Evolutionary conservation across 306 rosid species (phyloP), one percentile per base, ranked within the genome.

Genomic region (Lathyrus sativus): DNA sequence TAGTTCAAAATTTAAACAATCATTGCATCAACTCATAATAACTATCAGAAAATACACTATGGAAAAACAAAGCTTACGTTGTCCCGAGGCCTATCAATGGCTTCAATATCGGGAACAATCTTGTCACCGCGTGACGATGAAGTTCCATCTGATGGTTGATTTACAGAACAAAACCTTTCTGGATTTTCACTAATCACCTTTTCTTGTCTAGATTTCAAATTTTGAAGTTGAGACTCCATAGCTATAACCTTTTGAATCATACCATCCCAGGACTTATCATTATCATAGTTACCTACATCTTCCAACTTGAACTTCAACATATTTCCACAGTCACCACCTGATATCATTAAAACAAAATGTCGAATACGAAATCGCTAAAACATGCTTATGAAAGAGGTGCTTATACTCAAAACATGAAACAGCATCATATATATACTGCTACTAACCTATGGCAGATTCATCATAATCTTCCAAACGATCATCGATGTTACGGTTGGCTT

Each of bases 61-160:
- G 24, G 24, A 22, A 33, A 33, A 0, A 33, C 37, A 33, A 65
- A 61, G 76, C 93, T 81, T 82, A 88, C 88, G 77, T 72, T 72
- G 64, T 77, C 74, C 56, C 17, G 57, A 61, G 62, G 73, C 68
- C 43, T 58, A 64, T 71, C 74, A 13, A 37, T 22, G 71, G 26
- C 71, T 74, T 38, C 85, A 41, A 46, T 55, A 49, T 73, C 62
- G 24, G 77, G 75, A 67, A 45, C 56, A 57, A 75, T 65, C 41
- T 33, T 33, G 38, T 6, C 38, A 33, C 6, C 38, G 2, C 38
- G 8, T 1, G 9, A 33, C 2, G 2, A 1, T 24, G 26, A 24
- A 24, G 26, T 24, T 24, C 39, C 39, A 35, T 7, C 39, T 1
- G 39, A 35, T 35, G 39, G 39, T 35, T 35, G 39, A 35, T 11